These are phyloP conservation scores for Lavandula angustifolia DNA, from an alignment of 257 asterid genomes.

Conservation along the genomic window DNA sequence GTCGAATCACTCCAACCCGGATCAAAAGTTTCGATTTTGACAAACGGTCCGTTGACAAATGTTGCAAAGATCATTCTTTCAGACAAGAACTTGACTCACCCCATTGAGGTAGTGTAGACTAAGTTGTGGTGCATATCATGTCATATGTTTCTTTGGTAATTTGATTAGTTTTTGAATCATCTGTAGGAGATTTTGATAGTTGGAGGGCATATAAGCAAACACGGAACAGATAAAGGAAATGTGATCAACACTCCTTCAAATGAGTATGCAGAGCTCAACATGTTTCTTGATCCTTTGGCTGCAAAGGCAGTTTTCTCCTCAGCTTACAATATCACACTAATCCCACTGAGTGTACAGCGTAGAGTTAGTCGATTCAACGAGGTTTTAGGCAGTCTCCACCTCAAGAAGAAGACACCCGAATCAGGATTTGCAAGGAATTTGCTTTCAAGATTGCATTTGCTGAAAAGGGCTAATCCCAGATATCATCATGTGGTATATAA, in stretches of 20 bases:
- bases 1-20: slow-evolving; percentile 50
- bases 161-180: not conserved
- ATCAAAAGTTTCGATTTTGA: slow-evolving; percentile 64
- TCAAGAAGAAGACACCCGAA: slow-evolving; percentile 63
- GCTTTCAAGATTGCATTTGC: slow-evolving; percentile 51
- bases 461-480: slow-evolving; percentile 48
- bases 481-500: slow-evolving; percentile 68
- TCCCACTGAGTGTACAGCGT: slow-evolving; percentile 68
- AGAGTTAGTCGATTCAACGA: slow-evolving; percentile 39
- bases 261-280: slow-evolving; percentile 65
- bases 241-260: slow-evolving; percentile 61
- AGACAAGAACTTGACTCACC: slow-evolving; percentile 43
- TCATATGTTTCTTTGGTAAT: not conserved
- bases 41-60: slow-evolving; percentile 87
- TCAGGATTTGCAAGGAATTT: slow-evolving; percentile 46
- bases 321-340: slow-evolving; percentile 55
- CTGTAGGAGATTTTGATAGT: slow-evolving; percentile 69
- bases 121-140: not conserved
- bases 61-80: slow-evolving; percentile 63
- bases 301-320: slow-evolving; percentile 62
- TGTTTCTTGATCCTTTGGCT: slow-evolving; percentile 85
- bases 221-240: slow-evolving; percentile 54
- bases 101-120: slow-evolving; percentile 51
- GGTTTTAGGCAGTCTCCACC: slow-evolving; percentile 36
- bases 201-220: slow-evolving; percentile 61